Conservation (phyloP, 1,139 yeast species). For the Geotrichum citri-aurantii region DNA sequence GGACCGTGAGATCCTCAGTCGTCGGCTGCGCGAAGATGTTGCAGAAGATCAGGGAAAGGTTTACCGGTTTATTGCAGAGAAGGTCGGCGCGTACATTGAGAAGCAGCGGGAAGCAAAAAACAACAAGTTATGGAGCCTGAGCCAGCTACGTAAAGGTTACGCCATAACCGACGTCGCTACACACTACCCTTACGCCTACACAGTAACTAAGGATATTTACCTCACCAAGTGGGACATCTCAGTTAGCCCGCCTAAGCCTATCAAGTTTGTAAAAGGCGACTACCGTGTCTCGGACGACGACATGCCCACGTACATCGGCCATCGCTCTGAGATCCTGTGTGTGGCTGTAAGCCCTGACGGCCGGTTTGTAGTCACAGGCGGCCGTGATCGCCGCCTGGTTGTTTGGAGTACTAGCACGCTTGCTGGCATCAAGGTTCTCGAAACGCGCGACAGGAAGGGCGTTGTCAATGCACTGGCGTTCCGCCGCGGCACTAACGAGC, state of each 20-base stretch:
- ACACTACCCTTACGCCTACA: slow-evolving; percentile 58
- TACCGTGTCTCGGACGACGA: slow-evolving; percentile 38
- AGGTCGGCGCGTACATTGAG: slow-evolving; percentile 17
- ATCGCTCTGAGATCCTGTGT: slow-evolving; percentile 66
- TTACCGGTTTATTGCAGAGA: slow-evolving; percentile 57
- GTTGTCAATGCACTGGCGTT: slow-evolving; percentile 68
- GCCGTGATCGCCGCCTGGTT: slow-evolving; percentile 69
- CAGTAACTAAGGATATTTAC: slow-evolving; percentile 77
- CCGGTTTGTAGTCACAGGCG: slow-evolving; percentile 83
- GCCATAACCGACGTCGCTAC: slow-evolving; percentile 43
- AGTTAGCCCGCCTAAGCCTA: slow-evolving; percentile 45
- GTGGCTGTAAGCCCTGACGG: slow-evolving; percentile 89
- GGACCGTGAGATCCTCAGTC: slow-evolving; percentile 77
- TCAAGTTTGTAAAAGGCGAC: slow-evolving; percentile 65
- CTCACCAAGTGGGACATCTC: slow-evolving; percentile 72
- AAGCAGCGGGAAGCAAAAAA: neutral
- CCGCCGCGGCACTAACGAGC: slow-evolving; percentile 74
- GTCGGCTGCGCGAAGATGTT: slow-evolving; percentile 79
- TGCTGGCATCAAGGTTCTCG: slow-evolving; percentile 68
- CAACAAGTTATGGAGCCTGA: slow-evolving; percentile 18
- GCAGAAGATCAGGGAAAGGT: slow-evolving; percentile 84
- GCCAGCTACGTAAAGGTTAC: slow-evolving; percentile 21
- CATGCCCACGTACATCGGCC: slow-evolving; percentile 46
- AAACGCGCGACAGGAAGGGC: slow-evolving; percentile 63
- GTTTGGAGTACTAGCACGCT: slow-evolving; percentile 83